Conservation (phyloP, 805 yeast species). For the Pichia californica region DNA sequence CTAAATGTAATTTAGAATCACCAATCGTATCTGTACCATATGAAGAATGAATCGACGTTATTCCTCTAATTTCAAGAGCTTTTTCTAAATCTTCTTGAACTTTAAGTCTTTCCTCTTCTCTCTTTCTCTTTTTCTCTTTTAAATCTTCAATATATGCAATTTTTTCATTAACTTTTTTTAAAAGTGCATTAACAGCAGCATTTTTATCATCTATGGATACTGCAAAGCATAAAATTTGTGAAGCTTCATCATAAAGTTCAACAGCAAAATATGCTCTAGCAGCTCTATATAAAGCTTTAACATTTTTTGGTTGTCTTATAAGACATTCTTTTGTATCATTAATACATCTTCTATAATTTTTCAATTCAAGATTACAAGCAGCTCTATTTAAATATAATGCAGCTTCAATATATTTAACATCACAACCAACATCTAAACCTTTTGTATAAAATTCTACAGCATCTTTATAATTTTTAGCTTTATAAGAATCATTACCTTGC, state of each 20-base stretch:
- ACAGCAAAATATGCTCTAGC: conserved; percentile 73
- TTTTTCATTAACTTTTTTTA: conserved; percentile 33
- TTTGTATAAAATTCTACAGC: conserved; percentile 77
- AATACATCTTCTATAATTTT: conserved; percentile 79
- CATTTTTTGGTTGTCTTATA: conserved; percentile 54
- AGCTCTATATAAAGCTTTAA: conserved; percentile 82
- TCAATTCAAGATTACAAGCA: conserved; percentile 81
- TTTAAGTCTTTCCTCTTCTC: conserved; percentile 35
- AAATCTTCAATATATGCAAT: conserved; percentile 19
- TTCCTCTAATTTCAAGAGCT: conserved; percentile 58
- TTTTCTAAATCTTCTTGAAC: conserved; percentile 40
- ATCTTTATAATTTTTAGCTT: conserved; percentile 58
- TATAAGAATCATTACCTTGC: conserved; percentile 88
- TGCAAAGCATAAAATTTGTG: conserved; percentile 60
- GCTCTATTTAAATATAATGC: conserved; percentile 78
- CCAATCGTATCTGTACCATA: conserved; percentile 53
- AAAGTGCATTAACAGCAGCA: conserved; percentile 43
- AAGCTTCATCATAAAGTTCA: conserved; percentile 66
- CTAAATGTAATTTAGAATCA: conserved; percentile 48
- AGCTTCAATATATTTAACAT: conserved; percentile 45
- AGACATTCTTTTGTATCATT: conserved; percentile 78
- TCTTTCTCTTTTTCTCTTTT: conserved; percentile 23
- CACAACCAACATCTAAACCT: conserved; percentile 69
- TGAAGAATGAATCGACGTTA: conserved; percentile 41
- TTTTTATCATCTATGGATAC: conserved; percentile 54